Evolutionary conservation across 768 basidiomycete species (phyloP).

Genomic region (Obba rivulosa): DNA sequence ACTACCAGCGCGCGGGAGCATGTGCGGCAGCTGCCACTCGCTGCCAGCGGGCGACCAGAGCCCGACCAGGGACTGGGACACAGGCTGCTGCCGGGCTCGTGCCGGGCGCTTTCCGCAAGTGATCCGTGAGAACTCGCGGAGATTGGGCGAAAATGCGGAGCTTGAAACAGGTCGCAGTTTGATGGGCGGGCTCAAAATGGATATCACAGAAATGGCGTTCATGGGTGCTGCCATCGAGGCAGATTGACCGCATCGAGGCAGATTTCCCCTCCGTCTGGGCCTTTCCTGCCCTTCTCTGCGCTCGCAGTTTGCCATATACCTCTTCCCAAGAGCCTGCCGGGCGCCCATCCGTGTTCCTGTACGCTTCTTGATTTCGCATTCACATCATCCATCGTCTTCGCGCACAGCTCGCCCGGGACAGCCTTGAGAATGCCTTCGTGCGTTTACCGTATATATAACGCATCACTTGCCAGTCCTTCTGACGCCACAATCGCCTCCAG

Average conservation of each 20-base stretch:
- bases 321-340: constrained; percentile 3
- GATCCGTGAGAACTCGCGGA: too few relatives aligned
- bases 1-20: too few relatives aligned
- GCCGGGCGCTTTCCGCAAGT: too few relatives aligned
- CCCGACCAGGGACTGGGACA: too few relatives aligned
- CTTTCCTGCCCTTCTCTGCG: background rate
- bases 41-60: too few relatives aligned
- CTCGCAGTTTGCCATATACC: background rate
- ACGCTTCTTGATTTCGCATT: constrained; percentile 4
- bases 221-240: background rate
- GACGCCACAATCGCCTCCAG: constrained; percentile 13
- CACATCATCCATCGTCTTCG: constrained; percentile 22
- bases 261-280: background rate
- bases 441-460: constrained; percentile 17
- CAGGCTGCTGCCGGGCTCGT: too few relatives aligned
- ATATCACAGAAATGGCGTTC: background rate
- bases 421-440: constrained; percentile 21
- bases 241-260: background rate
- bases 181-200: background rate
- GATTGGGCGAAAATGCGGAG: too few relatives aligned
- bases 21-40: too few relatives aligned
- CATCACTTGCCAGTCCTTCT: constrained; percentile 11
- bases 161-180: too few relatives aligned
- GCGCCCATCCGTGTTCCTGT: background rate
- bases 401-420: constrained; percentile 21